phyloP scores from a whole-genome alignment of 345 rosid species.

The Aurinia saxatilis region DNA sequence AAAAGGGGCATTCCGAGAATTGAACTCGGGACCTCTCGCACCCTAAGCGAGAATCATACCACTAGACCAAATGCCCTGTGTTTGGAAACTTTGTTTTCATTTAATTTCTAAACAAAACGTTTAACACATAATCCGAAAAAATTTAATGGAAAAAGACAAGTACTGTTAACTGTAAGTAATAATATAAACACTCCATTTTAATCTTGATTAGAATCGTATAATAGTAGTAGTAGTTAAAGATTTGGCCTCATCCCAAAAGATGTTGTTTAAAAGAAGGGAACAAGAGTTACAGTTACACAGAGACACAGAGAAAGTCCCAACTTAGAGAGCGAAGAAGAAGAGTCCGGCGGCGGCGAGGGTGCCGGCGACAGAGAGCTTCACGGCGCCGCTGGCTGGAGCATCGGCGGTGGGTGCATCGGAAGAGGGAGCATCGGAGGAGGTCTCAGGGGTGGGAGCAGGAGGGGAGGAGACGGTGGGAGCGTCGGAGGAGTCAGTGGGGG shows the following conservation, averaged over 20 bases:
- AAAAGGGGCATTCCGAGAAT: constrained; percentile 69
- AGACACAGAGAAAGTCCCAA: not conserved
- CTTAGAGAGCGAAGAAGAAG: constrained; percentile 27
- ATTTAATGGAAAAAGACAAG: not conserved
- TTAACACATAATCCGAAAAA: not conserved
- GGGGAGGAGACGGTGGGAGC: constrained; percentile 23
- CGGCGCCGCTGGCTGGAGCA: constrained; percentile 13
- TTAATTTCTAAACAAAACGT: not conserved
- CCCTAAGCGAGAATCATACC: constrained; percentile 91
- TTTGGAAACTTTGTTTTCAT: not conserved
- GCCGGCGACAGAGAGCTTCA: constrained; percentile 25
- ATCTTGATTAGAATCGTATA: not conserved
- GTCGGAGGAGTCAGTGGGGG: constrained; percentile 18
- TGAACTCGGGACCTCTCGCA: constrained; percentile 93
- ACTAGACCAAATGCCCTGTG: constrained; percentile 79
- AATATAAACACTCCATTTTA: not conserved
- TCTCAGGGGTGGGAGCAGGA: constrained; percentile 22
- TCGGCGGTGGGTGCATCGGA: constrained; percentile 20
- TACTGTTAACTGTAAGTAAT: not conserved
- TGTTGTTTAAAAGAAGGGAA: too few species aligned
- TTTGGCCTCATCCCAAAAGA: not conserved
- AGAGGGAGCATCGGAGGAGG: constrained; percentile 20
- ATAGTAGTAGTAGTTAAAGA: not conserved
- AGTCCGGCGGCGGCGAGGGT: constrained; percentile 17
- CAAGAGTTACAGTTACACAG: too few species aligned